Base-by-base conservation (phyloP, 306 rosid species). In the Cucumis cinereus region DNA sequence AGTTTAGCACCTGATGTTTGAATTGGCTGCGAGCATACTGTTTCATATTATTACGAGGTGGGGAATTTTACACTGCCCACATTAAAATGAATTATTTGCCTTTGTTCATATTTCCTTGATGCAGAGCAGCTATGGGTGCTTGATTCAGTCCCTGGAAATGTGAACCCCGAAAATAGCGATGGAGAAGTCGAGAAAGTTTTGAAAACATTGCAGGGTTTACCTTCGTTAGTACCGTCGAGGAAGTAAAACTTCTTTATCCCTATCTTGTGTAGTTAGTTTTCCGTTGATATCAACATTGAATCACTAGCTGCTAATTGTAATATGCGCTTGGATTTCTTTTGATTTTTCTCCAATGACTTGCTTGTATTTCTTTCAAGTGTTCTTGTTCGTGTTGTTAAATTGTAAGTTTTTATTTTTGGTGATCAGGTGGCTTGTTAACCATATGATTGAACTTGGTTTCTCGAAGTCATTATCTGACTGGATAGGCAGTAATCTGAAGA, bases 71-170 rank as follows among this genome's bases (percentile, higher is more conserved):
- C 40, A 33, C 47, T 20, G 22, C 17, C 43, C 35, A 73, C 8
- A 24, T 36, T 58, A 52, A 56, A 43, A 74, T 13, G n/a, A 75
- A 56, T 58, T 35, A 24, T 58, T 13, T 58, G 35, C 35, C 33
- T 54, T 55, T 61, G 24, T 45, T 58, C 43, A 80, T 59, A 36
- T 36, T 70, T 81, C 58, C 79, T 70, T 80, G 86, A 74, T 86
- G 88, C 93, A 88, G 87, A 83, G 81, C 96, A 94, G 98, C 85
- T 94, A 28, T 94, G 97, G 97, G 91, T 91, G 77, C 84, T 94
- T 82, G 98, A 94, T 85, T 86, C 97, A 13, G 86, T 91, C 68
- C 96, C 93, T 1, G 98, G 96, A 81, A 90, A 85, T 81, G 87
- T 89, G 82, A 81, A 50, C 78, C 43, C 80, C 50, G 83, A 73